Evolutionary conservation across 345 rosid species (phyloP).

Genomic region (Syzygium aqueum): DNA sequence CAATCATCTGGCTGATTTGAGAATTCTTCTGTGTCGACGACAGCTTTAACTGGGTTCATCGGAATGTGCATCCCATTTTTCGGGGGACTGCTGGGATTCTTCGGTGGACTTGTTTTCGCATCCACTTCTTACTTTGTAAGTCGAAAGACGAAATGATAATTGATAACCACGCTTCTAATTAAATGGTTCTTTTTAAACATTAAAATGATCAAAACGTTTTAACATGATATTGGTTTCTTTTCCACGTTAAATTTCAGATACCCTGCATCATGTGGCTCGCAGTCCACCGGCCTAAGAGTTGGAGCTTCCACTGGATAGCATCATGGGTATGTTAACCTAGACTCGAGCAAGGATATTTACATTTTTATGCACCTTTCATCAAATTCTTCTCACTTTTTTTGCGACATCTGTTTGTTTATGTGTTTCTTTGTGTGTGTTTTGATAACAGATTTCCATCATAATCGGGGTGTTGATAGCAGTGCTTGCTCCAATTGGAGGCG

Average conservation of each 20-base stretch:
- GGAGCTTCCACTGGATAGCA: constrained; percentile 50
- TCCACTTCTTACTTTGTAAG: constrained; percentile 77
- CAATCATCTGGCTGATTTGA: not conserved
- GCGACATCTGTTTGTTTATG: not conserved
- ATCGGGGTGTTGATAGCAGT: constrained; percentile 47
- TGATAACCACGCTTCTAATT: not conserved
- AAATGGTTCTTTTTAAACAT: not conserved
- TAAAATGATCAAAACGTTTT: not conserved
- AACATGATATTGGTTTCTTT: not conserved
- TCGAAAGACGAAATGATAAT: not conserved
- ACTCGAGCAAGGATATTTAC: not conserved
- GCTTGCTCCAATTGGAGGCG: constrained; percentile 71
- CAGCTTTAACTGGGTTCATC: constrained; percentile 58
- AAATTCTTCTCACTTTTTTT: not conserved
- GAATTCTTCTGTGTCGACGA: not conserved
- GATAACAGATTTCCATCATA: constrained; percentile 52
- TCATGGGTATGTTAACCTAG: constrained; percentile 45
- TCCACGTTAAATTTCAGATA: constrained; percentile 24
- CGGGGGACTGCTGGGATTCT: constrained; percentile 65
- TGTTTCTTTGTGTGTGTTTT: not conserved
- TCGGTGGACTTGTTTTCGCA: constrained; percentile 78
- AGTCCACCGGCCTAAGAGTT: constrained; percentile 48
- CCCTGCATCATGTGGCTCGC: constrained; percentile 75
- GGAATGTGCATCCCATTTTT: constrained; percentile 70
- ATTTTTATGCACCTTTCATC: not conserved